Evolutionary conservation across 1,139 yeast species (phyloP).

Genomic region (Geotrichum fermentans): DNA sequence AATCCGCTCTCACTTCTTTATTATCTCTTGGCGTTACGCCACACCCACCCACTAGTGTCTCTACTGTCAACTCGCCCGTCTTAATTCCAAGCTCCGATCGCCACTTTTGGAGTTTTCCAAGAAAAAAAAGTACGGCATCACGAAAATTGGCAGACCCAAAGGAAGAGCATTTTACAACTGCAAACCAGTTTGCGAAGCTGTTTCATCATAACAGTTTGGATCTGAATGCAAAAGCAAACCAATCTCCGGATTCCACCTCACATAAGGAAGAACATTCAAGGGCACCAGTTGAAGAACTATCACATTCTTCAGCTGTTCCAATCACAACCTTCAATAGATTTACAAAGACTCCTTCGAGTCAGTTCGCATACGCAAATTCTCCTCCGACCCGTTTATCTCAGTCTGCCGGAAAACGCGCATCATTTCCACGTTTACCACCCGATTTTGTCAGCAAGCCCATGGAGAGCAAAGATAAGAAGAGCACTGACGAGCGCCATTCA

Average conservation of each 20-base stretch:
- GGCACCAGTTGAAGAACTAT: neutral
- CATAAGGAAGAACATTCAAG: no score
- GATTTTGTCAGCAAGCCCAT: neutral
- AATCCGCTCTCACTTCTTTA: constrained; percentile 7
- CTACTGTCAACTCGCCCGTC: neutral
- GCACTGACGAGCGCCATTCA: constrained; percentile 17
- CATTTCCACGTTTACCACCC: neutral
- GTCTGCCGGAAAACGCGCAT: constrained; percentile 3
- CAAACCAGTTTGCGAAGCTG: neutral
- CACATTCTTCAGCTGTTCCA: constrained; percentile 6
- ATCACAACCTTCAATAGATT: neutral
- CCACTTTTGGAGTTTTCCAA: neutral
- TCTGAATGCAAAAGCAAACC: neutral
- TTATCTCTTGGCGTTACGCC: neutral
- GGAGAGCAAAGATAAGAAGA: constrained; percentile 2
- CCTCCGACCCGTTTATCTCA: neutral
- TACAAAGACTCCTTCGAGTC: neutral
- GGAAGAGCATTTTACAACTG: neutral
- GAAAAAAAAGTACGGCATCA: neutral
- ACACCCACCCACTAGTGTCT: neutral
- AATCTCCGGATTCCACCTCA: neutral
- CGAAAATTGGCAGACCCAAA: neutral
- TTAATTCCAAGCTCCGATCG: neutral
- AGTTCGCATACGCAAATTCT: neutral
- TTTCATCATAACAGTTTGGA: neutral